phyloP scores from a whole-genome alignment of 345 rosid genomes.

The Draba incana region DNA sequence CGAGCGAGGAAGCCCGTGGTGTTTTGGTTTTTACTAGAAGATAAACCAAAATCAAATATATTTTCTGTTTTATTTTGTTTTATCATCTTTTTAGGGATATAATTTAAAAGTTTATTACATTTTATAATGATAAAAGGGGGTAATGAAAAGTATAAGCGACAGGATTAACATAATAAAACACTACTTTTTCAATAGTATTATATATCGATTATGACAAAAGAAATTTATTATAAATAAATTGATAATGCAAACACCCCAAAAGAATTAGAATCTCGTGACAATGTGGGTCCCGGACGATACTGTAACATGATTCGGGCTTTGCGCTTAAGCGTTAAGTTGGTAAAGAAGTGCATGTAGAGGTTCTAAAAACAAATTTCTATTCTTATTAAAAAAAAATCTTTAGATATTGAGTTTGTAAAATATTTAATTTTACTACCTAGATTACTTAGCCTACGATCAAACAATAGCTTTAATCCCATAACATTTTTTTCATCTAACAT shows the following conservation, averaged over 20 bases:
- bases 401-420: too few relatives aligned
- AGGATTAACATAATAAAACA: slow-evolving; percentile 26
- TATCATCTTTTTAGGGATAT: not conserved
- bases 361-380: not conserved
- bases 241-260: slow-evolving; percentile 11
- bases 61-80: not conserved
- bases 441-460: too few relatives aligned
- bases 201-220: not conserved
- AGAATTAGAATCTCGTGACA: slow-evolving; percentile 34
- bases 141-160: slow-evolving; percentile 4
- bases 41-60: slow-evolving; percentile 2
- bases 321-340: slow-evolving; percentile 31
- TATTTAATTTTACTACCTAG: too few relatives aligned
- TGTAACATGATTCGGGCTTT: slow-evolving; percentile 28
- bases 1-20: slow-evolving; percentile 23
- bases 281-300: slow-evolving; percentile 27
- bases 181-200: not conserved
- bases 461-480: too few relatives aligned
- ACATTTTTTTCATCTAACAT: not conserved
- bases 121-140: not conserved
- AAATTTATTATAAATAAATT: not conserved
- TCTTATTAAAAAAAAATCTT: not conserved
- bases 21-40: slow-evolving; percentile 17
- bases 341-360: not conserved
- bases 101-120: not conserved